These are phyloP conservation scores for Mesembryanthemum crystallinum DNA, from an alignment of 148 eudicot species.

Conservation along the genomic window DNA sequence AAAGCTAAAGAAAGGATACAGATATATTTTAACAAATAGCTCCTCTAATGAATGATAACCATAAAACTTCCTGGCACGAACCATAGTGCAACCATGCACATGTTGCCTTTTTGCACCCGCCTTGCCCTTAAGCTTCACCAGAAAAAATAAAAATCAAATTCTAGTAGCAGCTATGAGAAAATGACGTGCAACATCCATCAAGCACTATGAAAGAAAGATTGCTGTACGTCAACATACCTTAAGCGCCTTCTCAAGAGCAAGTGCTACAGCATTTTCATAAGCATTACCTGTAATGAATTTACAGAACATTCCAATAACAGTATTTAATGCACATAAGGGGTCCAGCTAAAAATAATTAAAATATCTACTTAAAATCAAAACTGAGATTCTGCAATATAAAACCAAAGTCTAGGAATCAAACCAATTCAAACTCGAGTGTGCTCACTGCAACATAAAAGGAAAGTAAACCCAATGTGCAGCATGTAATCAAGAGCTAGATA, in stretches of 20 bases:
- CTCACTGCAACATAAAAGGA: no score
- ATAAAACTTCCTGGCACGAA: conserved; percentile 80
- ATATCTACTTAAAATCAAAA: no score
- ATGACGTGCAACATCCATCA: neutral
- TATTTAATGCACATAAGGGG: neutral
- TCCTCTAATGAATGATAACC: conserved; percentile 86
- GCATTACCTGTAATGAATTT: conserved; percentile 43
- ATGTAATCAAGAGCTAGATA: no score
- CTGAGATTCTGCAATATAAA: neutral
- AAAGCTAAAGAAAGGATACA: conserved; percentile 61
- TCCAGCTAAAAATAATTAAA: no score
- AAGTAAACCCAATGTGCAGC: no score
- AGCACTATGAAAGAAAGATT: neutral
- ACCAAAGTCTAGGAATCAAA: neutral
- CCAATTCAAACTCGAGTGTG: neutral
- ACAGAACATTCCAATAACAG: neutral
- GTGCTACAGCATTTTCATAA: conserved; percentile 44
- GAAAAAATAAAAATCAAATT: conserved; percentile 17
- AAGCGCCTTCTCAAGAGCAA: conserved; percentile 77
- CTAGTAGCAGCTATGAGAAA: conserved; percentile 10
- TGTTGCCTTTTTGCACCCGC: conserved; percentile 88
- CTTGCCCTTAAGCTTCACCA: conserved; percentile 69
- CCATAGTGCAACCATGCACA: conserved; percentile 84
- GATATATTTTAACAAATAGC: conserved; percentile 77
- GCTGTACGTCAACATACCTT: conserved; percentile 45